Conservation (phyloP, 805 yeast genomes). For the Saturnispora hagleri region DNA sequence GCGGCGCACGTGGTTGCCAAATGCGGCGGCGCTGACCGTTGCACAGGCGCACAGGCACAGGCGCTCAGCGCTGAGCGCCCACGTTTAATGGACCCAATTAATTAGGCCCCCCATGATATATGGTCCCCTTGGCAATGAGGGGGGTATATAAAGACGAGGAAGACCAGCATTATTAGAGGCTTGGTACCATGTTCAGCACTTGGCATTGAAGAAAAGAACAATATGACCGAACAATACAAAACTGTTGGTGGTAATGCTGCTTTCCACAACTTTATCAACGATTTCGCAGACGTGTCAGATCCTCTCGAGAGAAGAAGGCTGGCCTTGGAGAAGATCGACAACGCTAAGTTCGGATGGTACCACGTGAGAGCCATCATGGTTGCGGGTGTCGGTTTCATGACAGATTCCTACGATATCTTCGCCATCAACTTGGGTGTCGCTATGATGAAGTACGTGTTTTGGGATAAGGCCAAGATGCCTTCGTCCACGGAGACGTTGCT, state of each 20-base stretch:
- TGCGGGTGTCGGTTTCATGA: constrained; percentile 91
- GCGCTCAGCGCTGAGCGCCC: constrained; percentile 1
- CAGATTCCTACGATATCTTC: constrained; percentile 88
- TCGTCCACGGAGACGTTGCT: constrained; percentile 64
- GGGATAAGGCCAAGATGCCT: constrained; percentile 49
- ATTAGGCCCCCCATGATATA: background rate
- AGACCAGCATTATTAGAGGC: background rate
- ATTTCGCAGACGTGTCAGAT: constrained; percentile 73
- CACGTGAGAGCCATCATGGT: constrained; percentile 73
- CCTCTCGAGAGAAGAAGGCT: constrained; percentile 82
- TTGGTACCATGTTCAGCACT: background rate
- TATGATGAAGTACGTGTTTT: constrained; percentile 71
- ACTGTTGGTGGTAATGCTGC: constrained; percentile 78
- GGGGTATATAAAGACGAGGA: background rate
- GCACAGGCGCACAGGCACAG: background rate
- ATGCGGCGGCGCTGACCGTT: background rate
- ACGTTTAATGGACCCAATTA: background rate
- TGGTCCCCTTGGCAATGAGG: background rate
- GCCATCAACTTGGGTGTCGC: constrained; percentile 78
- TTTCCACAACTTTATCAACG: constrained; percentile 72
- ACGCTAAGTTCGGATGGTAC: constrained; percentile 73
- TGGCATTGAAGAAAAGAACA: background rate
- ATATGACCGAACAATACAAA: constrained; percentile 11
- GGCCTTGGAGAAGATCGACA: constrained; percentile 77
- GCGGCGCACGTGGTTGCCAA: constrained; percentile 1